Evolutionary conservation across 2,329 filamentous ascomycete genomes (phyloP).

Genomic region (Ascochyta pisi): DNA sequence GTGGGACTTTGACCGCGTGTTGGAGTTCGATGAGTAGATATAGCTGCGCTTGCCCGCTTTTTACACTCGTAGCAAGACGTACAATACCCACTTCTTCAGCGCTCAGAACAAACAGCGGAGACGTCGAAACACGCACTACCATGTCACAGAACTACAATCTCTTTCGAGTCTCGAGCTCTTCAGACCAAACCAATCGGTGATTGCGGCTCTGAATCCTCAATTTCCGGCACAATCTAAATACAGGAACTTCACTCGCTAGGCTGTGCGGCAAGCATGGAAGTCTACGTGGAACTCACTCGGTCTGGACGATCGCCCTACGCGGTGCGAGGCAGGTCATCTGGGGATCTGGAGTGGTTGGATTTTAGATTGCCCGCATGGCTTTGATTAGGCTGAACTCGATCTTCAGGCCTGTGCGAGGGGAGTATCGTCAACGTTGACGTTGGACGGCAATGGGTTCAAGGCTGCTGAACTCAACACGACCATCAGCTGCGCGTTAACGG

Average conservation of each 20-base stretch:
- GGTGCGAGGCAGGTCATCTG: slow-evolving; percentile 2
- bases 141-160: background rate
- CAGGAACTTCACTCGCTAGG: background rate
- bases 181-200: background rate
- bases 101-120: background rate
- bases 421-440: slow-evolving; percentile 7
- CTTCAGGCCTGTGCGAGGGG: slow-evolving; percentile 4
- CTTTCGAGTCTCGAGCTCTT: too few relatives aligned
- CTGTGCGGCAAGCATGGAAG: background rate
- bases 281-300: slow-evolving; percentile 3
- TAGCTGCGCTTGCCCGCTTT: too few relatives aligned
- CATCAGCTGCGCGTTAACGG: background rate
- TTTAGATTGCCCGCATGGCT: slow-evolving; percentile 36
- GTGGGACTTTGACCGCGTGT: background rate
- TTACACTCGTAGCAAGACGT: too few relatives aligned
- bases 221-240: slow-evolving; percentile 4
- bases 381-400: slow-evolving; percentile 41
- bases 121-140: background rate
- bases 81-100: too few relatives aligned
- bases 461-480: background rate
- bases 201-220: slow-evolving; percentile 13
- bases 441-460: slow-evolving; percentile 1
- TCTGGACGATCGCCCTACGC: background rate
- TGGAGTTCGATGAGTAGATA: too few relatives aligned
- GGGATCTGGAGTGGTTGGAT: slow-evolving; percentile 26